Evolutionary conservation across 495 filamentous ascomycete species (phyloP), one percentile per base, ranked within the genome.

Genomic region (Hapsidospora chrysogenum): DNA sequence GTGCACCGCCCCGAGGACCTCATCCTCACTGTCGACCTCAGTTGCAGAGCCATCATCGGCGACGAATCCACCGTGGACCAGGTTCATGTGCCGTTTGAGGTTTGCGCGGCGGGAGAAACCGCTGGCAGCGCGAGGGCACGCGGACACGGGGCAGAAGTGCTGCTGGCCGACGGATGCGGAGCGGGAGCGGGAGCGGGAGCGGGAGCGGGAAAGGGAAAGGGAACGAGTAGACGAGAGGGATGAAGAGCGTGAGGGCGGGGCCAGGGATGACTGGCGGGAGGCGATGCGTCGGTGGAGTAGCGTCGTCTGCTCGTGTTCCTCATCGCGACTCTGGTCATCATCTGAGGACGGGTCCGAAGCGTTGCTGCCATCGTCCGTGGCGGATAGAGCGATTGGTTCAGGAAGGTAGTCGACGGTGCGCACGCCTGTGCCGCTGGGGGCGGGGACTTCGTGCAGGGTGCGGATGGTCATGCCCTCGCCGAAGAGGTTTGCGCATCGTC

Each of bases 401-500:
- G 36, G 25, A 1, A 44, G 36, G 20, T 41, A 31, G 27, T 46
- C 22, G 17, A 26, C 34, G n/a, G 40, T 31, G 30, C 36, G 37
- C 5, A 39, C 21, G 5, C 58, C 60, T 0, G 63, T 60, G 1
- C 23, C 36, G 4, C 42, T 46, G 13, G 16, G 34, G 36, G 36
- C 44, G 9, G 52, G 51, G 14, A 39, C 49, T 43, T 78, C 72
- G 17, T 50, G 38, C 23, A 80, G 51, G 0, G 56, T 71, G 29
- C 68, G 62, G 44, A 84, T 70, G 4, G 45, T 46, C 60, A 80
- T 77, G 14, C 65, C 57, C 50, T 83, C 66, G 0, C 62, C 64
- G 45, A 89, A 85, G 0, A 93, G 57, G 20, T 63, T 61, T 1
- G 72, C 64, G 46, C 85, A 93, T 23, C 85, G 62, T 45, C 72